Evolutionary conservation across 805 yeast genomes (phyloP), one percentile per base, ranked within the genome.

Genomic region (Lipomyces spencermartinsiae): DNA sequence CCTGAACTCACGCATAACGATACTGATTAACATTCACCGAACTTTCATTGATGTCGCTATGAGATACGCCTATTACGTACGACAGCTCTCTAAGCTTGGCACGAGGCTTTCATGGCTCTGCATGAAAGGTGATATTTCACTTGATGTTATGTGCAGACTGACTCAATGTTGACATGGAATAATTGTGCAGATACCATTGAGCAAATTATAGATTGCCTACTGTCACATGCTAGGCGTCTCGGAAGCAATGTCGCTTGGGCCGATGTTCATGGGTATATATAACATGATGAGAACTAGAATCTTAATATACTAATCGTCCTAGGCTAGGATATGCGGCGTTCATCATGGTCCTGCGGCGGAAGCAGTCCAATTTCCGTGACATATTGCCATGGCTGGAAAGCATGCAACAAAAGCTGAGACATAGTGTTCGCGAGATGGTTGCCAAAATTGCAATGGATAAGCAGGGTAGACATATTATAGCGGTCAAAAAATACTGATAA

Each of bases 1-100:
- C 6, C 34, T 69, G n/a, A 69, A 69, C 58, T 67, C 71, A 25
- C 65, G 55, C 35, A 25, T 4, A 10, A 61, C 68, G 22, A 60
- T 63, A 14, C 57, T 67, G 19, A 37, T 56, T 22, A 67, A 67
- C 51, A 22, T 69, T 14, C 68, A 60, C 37, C 65, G 72, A 12
- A 67, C 68, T 2, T 58, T 22, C 29, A 4, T 67, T 16, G 72
- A 69, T 43, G 16, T 69, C 9, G 72, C 68, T 2, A 63, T 69
- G 65, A 58, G 72, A 10, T 61, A 56, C n/a, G 58, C 63, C 60
- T 29, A 22, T 4, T 69, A 69, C 31, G 64, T 65, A 1, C 61
- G 67, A 4, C n/a, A 62, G 4, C 53, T 67, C 25, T 25, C 59
- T 4, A 34, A 33, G 19, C 14, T 35, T n/a, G 49, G 49, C n/a